Base-by-base conservation (phyloP, 1,284 basidiomycete genomes). In the Malassezia furfur region DNA sequence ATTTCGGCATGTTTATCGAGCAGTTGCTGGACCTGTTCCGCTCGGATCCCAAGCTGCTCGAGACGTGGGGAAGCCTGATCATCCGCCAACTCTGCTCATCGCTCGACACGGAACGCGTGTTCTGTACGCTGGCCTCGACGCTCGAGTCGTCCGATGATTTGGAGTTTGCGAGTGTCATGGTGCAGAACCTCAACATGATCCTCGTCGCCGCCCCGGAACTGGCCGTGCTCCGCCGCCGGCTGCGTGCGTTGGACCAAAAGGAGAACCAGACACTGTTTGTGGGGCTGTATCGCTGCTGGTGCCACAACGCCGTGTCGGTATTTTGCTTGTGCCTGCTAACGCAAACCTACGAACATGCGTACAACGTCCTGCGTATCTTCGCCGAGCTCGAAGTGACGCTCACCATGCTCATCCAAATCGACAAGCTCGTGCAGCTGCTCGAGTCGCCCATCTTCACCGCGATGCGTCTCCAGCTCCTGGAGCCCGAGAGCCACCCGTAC, bases 401-500 rank as follows among this genome's bases (percentile, higher is more conserved):
- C 3, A 84, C 84, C 22, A 83, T 98, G 70, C 80, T 98, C 15
- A 90, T 99, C 2, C 94, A 99, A 72, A 86, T 98, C 34, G 94
- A 98, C 78, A 96, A 96, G 75, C 83, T 99, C 6, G 93, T 99
- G 12, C 93, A 98, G 76, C 80, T 99, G 8, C 91, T 99, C 57
- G 94, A 99, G 76, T 91, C 88, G 5, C 94, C 94, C 0, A 91
- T 98, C 7, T 99, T 98, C 74, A 98, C 93, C 38, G 91, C 93
- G 72, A 81, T 99, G n/a, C 87, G 93, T 15, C 79, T 99, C 4
- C 94, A 99, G 76, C 81, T 99, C 6, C 81, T 99, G 39, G 94
- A 99, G 74, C 94, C 94, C 6, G 93, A 98, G 64, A 84, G 85
- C 82, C 85, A 96, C 72, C 93, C 94, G 0, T 88, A 88, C 77